phyloP scores from a whole-genome alignment of 345 rosid genomes.

The Bruguiera sexangula region DNA sequence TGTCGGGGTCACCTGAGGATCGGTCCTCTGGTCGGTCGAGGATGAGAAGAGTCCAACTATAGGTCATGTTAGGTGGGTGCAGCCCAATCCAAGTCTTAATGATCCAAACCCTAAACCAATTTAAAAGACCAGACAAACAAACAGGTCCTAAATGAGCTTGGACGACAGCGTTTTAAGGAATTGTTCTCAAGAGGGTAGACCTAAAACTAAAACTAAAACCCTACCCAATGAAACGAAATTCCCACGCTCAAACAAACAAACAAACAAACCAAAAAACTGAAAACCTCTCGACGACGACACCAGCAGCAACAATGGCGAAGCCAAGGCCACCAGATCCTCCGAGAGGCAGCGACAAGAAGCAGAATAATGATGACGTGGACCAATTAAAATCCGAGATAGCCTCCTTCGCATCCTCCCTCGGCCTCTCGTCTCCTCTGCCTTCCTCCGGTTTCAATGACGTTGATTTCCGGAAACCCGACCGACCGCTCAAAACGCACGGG shows the following conservation, averaged over 20 bases:
- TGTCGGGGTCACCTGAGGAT: too few species aligned
- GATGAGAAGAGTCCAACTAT: too few species aligned
- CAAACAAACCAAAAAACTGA: too few species aligned
- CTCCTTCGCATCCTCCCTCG: conserved; percentile 74
- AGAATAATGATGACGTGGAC: conserved; percentile 25
- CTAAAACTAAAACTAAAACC: not conserved
- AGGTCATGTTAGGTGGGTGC: too few species aligned
- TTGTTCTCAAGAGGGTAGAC: not conserved
- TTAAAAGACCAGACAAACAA: too few species aligned
- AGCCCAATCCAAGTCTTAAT: not conserved
- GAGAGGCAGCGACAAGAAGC: not conserved
- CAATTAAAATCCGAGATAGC: conserved; percentile 65
- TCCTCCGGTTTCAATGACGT: conserved; percentile 67
- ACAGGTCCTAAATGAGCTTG: too few species aligned
- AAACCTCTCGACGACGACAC: too few species aligned
- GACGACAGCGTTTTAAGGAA: too few species aligned
- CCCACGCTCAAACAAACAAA: too few species aligned
- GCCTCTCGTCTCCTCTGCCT: conserved; percentile 51
- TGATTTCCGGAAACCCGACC: conserved; percentile 59
- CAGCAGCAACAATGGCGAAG: conserved; percentile 32
- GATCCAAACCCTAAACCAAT: too few species aligned
- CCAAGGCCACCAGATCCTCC: conserved; percentile 30
- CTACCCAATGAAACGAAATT: not conserved
- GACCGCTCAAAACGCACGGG: conserved; percentile 14
- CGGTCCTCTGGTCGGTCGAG: too few species aligned